phyloP scores from a whole-genome alignment of 352 stramenopile species.

The Phytophthora sojae region DNA sequence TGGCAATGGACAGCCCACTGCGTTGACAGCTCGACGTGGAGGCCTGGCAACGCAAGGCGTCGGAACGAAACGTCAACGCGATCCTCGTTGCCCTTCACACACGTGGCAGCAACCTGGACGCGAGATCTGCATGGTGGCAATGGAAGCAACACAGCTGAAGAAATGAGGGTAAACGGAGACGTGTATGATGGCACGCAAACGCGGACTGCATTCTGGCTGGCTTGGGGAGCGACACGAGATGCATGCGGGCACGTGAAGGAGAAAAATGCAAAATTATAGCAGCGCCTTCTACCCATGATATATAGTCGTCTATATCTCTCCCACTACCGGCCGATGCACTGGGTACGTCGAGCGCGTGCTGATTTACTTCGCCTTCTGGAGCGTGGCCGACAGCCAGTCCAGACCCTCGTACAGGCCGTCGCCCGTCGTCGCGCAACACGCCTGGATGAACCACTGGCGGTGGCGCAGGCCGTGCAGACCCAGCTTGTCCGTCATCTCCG shows the following conservation, averaged over 20 bases:
- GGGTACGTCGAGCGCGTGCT: conserved; percentile 35
- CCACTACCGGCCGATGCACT: conserved; percentile 43
- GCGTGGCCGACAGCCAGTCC: conserved; percentile 96
- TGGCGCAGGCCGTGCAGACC: conserved; percentile 97
- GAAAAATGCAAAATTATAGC: conserved; percentile 45
- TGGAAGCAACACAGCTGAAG: neutral
- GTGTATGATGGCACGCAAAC: conserved; percentile 7
- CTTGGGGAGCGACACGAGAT: conserved; percentile 14
- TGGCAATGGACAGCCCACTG: conserved; percentile 9
- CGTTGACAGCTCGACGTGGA: conserved; percentile 14
- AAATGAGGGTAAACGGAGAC: conserved; percentile 1
- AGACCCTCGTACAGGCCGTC: conserved; percentile 99
- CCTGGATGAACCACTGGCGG: conserved; percentile 99
- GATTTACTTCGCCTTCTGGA: conserved; percentile 75
- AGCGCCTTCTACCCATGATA: conserved; percentile 46
- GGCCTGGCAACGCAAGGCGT: neutral
- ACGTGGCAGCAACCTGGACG: too few relatives aligned
- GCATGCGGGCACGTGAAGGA: conserved; percentile 2
- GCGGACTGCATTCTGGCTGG: neutral
- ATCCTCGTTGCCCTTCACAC: neutral
- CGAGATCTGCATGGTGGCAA: neutral
- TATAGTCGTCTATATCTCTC: conserved; percentile 49
- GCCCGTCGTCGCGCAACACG: conserved; percentile 98
- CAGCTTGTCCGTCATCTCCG: conserved; percentile 99
- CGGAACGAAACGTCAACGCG: neutral